Evolutionary conservation across 164 flowering plant genomes (phyloP), one percentile per base, ranked within the genome.

Genomic region (Platanus orientalis): DNA sequence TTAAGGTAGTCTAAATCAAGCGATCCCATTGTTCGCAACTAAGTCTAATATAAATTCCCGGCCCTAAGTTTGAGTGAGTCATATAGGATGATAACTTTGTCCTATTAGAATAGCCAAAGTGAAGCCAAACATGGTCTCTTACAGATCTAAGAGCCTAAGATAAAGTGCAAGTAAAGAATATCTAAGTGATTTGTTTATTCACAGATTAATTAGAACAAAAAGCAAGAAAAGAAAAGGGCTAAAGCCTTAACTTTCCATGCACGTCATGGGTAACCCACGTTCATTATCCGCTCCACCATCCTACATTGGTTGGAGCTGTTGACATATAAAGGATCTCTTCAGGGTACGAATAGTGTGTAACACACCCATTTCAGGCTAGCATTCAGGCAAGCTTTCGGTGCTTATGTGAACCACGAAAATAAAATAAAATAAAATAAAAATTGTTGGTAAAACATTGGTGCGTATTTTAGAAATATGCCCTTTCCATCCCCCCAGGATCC

Each of bases 131-230:
- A 64, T 69, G 66, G 68, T 65, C 75, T 56, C 57, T 47, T 29
- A 44, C 61, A 65, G 71, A 70, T 80, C 76, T 67, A 57, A 67
- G 51, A 28, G 47, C 17, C 13, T 14, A 42, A 61, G n/a, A n/a
- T n/a, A n/a, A n/a, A n/a, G n/a, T n/a, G n/a, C 86, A 86, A 80
- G 87, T 53, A 84, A 86, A 60, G 88, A 85, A 81, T 83, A 79
- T 75, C 73, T 65, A 53, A 49, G 32, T 36, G 24, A 40, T 51
- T 39, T 5, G 21, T 40, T 63, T 55, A 63, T 25, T 54, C 19
- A 26, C 9, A 32, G 54, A 53, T 44, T 7, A 23, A 24, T 7
- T 19, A 49, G 55, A 67, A 28, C 52, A 54, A 68, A 40, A 19
- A 6, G 12, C 17, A 67, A 64, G 44, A 27, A 48, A 64, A 25